Base-by-base conservation (phyloP, 495 filamentous ascomycete species). In the Lentithecium fluviatile region DNA sequence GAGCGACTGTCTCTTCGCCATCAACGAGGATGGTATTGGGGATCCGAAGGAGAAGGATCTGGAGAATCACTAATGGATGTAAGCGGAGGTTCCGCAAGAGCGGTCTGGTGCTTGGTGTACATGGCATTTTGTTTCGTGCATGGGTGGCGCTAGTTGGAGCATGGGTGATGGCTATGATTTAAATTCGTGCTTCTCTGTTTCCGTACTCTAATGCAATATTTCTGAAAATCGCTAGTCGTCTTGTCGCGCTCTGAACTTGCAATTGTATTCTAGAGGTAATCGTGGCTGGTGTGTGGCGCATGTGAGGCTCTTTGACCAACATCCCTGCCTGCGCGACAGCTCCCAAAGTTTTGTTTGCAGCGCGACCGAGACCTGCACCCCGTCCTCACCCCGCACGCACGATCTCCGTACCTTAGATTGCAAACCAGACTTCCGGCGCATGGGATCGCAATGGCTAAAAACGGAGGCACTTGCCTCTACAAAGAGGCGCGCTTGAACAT, bases 11-110 rank as follows among this genome's bases (percentile, higher is more conserved):
- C 78, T 97, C 66, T 98, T 98, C 74, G 92, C 94, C 15, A 98
- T 98, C 69, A 91, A 88, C 37, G 94, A 97, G 74, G 90, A 96
- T 73, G 94, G 94, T 20, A 98, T 98, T 63, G 90, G 89, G 13
- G 94, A 98, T 71, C 95, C 94, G 24, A 90, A 84, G 62, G 92
- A 94, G 29, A 98, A 97, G 77, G 95, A 97, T 69, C 70, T 94
- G 73, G 94, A 97, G 75, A 95, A 94, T 66, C 83, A 87, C 49
- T 73, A 52, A 66, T 24, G n/a, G 36, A n/a, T 26, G 47, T 24
- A 29, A 11, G 24, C 13, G 40, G 4, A 43, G 4, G 40, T 13
- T 43, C 19, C 13, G 40, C 15, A 32, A 10, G 10, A 32, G 29
- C 3, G 10, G 29, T 10, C 29, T 10, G 29, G 29, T 32, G 29